phyloP scores from a whole-genome alignment of 805 yeast genomes.

The Scheffersomyces lignosus region DNA sequence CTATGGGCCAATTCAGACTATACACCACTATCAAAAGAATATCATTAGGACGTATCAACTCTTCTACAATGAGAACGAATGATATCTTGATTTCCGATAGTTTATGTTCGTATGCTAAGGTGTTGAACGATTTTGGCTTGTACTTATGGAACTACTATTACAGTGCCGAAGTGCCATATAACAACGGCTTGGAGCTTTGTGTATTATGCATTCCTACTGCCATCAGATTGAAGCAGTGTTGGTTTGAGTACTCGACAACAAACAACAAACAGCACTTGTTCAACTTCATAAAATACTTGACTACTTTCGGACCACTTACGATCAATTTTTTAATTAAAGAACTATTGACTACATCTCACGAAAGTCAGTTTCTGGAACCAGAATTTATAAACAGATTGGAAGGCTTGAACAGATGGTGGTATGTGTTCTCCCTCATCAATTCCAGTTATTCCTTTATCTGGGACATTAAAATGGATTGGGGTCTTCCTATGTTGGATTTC shows the following conservation, averaged over 20 bases:
- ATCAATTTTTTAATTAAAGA: slow-evolving; percentile 26
- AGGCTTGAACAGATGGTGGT: slow-evolving; percentile 42
- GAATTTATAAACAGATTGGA: slow-evolving; percentile 15
- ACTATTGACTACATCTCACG: slow-evolving; percentile 5
- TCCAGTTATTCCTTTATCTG: slow-evolving; percentile 80
- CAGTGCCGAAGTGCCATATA: slow-evolving; percentile 32
- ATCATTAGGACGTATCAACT: slow-evolving; percentile 58
- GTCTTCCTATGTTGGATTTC: slow-evolving; percentile 52
- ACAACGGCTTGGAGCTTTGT: slow-evolving; percentile 28
- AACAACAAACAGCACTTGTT: slow-evolving; percentile 56
- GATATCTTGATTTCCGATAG: slow-evolving; percentile 86
- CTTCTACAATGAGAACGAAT: slow-evolving; percentile 57
- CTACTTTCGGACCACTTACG: slow-evolving; percentile 48
- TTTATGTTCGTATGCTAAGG: slow-evolving; percentile 76
- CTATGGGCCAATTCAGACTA: slow-evolving; percentile 45
- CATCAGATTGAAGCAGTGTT: slow-evolving; percentile 83
- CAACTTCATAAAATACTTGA: slow-evolving; percentile 74
- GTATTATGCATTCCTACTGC: slow-evolving; percentile 56
- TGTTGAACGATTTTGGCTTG: slow-evolving; percentile 65
- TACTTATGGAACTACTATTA: slow-evolving; percentile 46
- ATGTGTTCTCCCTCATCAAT: slow-evolving; percentile 50
- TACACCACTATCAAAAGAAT: slow-evolving; percentile 53
- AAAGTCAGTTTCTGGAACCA: slow-evolving; percentile 10
- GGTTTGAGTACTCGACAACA: slow-evolving; percentile 60
- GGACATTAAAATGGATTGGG: slow-evolving; percentile 94